These are phyloP conservation scores for Dactylellina drechsleri DNA, from an alignment of 2,329 filamentous ascomycete genomes.

Conservation along the genomic window DNA sequence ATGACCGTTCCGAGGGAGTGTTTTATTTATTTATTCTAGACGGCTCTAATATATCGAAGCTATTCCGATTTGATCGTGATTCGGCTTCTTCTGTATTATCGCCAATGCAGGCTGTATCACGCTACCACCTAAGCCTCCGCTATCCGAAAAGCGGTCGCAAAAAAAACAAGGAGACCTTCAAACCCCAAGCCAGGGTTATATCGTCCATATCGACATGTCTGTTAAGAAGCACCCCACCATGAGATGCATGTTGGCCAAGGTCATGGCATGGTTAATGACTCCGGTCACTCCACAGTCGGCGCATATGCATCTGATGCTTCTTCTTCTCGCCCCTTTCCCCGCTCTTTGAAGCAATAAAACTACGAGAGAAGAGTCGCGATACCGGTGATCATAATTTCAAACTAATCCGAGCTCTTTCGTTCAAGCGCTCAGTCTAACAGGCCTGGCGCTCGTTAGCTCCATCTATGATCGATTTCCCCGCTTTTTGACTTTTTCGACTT, in stretches of 20 bases:
- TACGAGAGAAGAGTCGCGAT: background rate
- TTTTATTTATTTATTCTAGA: no score
- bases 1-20: no score
- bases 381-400: background rate
- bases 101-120: background rate
- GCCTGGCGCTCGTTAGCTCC: background rate
- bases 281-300: constrained; percentile 17
- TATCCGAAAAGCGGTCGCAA: background rate
- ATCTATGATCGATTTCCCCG: background rate
- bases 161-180: constrained; percentile 8
- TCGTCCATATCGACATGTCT: background rate
- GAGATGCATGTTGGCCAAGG: constrained; percentile 17
- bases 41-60: no score
- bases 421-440: no score
- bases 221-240: background rate
- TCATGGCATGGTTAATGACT: constrained; percentile 8
- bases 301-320: background rate
- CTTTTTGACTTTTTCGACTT: background rate
- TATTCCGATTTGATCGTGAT: no score
- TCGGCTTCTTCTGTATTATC: no score
- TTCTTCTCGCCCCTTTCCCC: background rate
- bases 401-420: background rate
- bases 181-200: no score
- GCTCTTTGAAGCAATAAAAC: no score
- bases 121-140: background rate